Percentiles rank a stretch among this genome's conserved stretches.
phyloP scores from a whole-genome alignment of 192 early-diverging fungal species.

The Phlyctochytrium arcticum region DNA sequence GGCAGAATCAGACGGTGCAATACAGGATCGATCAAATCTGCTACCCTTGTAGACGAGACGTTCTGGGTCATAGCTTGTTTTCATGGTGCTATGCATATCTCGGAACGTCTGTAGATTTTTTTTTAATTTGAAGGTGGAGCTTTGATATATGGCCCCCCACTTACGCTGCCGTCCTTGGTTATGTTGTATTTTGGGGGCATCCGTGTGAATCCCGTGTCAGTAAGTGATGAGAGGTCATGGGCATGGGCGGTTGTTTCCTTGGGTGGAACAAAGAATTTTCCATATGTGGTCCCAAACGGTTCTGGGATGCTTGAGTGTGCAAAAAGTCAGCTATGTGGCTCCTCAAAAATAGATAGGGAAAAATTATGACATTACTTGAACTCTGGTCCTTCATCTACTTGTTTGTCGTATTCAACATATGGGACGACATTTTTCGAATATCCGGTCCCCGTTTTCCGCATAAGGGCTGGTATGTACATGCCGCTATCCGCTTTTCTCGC shows the following conservation, averaged over 20 bases:
- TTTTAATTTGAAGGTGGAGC: no score
- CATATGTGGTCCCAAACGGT: constrained; percentile 31
- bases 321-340: no score
- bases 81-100: constrained; percentile 11
- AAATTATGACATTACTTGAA: constrained; percentile 24
- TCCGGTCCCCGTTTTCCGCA: constrained; percentile 37
- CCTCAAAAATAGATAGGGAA: no score
- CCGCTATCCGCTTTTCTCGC: not conserved
- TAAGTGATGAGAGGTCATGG: constrained; percentile 26
- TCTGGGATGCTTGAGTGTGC: constrained; percentile 23
- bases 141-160: not conserved
- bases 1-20: constrained; percentile 30
- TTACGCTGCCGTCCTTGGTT: constrained; percentile 36
- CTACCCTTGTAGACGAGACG: constrained; percentile 26
- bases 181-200: constrained; percentile 35
- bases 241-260: not conserved
- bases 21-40: constrained; percentile 19
- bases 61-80: constrained; percentile 19
- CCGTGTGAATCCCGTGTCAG: constrained; percentile 38
- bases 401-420: constrained; percentile 41
- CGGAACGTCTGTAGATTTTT: not conserved
- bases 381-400: constrained; percentile 38
- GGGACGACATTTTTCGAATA: constrained; percentile 41
- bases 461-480: constrained; percentile 4
- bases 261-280: constrained; percentile 13